Conservation (phyloP, 352 stramenopile species). For the Phytopythium delawarense region DNA sequence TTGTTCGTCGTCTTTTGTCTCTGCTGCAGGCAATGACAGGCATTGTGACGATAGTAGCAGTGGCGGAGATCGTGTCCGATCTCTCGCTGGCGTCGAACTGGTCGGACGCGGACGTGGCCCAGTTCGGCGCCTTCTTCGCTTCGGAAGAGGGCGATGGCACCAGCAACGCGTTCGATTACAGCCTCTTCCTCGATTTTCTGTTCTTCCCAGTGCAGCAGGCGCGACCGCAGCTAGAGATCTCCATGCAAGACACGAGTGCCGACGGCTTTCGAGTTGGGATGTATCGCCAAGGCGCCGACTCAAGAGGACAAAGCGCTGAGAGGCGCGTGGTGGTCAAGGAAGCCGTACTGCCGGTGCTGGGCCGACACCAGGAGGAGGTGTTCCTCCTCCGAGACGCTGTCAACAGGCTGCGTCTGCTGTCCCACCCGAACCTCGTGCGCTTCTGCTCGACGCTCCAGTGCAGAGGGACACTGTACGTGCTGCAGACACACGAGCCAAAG, state of each 20-base stretch:
- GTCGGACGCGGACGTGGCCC: slow-evolving; percentile 21
- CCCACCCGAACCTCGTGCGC: slow-evolving; percentile 36
- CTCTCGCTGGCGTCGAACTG: slow-evolving; percentile 5
- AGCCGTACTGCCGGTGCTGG: slow-evolving; percentile 1
- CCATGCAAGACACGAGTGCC: not conserved
- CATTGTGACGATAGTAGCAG: not conserved
- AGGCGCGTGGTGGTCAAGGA: slow-evolving; percentile 22
- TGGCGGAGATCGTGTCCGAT: not conserved
- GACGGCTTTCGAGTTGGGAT: slow-evolving; percentile 4
- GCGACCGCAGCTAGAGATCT: slow-evolving; percentile 7
- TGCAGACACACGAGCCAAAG: slow-evolving; percentile 27
- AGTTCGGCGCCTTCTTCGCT: slow-evolving; percentile 38
- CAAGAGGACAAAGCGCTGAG: not conserved
- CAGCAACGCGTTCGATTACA: slow-evolving; percentile 32
- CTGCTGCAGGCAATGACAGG: not conserved
- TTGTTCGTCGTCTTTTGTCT: not conserved
- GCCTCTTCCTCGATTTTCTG: slow-evolving; percentile 44
- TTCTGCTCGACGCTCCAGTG: slow-evolving; percentile 36
- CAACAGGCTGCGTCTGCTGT: slow-evolving; percentile 34
- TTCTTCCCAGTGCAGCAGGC: slow-evolving; percentile 40
- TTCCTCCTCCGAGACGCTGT: slow-evolving; percentile 23
- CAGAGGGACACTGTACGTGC: slow-evolving; percentile 28
- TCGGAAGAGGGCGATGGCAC: slow-evolving; percentile 9
- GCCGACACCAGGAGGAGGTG: slow-evolving; percentile 6
- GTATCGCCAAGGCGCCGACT: not conserved